phyloP scores from a whole-genome alignment of 2,329 filamentous ascomycete genomes.

The Apiospora aurea region DNA sequence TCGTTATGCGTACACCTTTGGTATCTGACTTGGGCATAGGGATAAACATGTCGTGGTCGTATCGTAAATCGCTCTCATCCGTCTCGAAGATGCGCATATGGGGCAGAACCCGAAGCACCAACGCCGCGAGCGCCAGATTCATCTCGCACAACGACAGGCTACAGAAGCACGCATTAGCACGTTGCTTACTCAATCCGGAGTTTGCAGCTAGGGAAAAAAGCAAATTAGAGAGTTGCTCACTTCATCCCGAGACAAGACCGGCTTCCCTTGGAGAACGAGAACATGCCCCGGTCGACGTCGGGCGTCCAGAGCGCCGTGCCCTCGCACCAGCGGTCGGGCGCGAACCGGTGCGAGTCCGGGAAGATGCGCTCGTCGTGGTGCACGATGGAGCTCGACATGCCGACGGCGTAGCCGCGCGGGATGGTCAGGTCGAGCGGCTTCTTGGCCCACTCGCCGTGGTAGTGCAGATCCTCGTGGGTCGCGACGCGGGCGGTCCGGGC shows the following conservation, averaged over 20 bases:
- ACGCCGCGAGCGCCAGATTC: conserved; percentile 33
- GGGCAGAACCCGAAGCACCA: conserved; percentile 36
- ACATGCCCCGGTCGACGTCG: conserved; percentile 46
- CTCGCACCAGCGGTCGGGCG: conserved; percentile 50
- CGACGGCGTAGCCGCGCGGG: conserved; percentile 46
- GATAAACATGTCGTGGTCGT: conserved; percentile 38
- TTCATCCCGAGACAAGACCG: conserved; percentile 20
- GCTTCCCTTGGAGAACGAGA: conserved; percentile 51
- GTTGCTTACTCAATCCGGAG: background rate
- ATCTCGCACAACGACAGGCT: conserved; percentile 38
- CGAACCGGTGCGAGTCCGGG: conserved; percentile 46
- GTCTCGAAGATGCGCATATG: conserved; percentile 35
- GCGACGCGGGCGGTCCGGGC: conserved; percentile 39
- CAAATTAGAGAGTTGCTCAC: background rate
- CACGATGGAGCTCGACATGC: conserved; percentile 46
- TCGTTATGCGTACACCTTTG: conserved; percentile 27
- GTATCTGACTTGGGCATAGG: conserved; percentile 28
- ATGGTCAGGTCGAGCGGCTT: conserved; percentile 30
- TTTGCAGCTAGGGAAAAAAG: background rate
- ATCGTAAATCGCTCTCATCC: conserved; percentile 36
- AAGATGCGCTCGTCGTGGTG: conserved; percentile 49
- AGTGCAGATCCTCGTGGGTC: conserved; percentile 41
- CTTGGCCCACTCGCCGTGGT: conserved; percentile 35
- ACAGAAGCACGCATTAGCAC: background rate
- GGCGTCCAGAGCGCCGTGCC: conserved; percentile 38